phyloP scores from a whole-genome alignment of 116 monocot species.

The Posidonia oceanica region DNA sequence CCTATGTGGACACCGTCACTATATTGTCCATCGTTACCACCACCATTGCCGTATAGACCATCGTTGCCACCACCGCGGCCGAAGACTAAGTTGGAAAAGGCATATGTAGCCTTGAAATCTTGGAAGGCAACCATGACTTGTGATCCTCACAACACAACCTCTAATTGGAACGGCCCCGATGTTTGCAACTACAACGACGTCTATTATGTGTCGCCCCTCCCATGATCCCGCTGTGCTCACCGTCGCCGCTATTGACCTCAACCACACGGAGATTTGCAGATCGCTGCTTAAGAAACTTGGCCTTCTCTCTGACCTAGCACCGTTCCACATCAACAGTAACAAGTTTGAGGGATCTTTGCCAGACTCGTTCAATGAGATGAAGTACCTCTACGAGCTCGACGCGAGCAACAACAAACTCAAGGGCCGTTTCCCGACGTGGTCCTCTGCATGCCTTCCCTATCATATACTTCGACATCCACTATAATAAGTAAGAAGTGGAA shows the following conservation, averaged over 20 bases:
- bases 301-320: constrained; percentile 51
- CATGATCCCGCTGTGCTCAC: constrained; percentile 13
- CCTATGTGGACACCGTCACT: no score
- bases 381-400: constrained; percentile 50
- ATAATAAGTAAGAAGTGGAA: no score
- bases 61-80: no score
- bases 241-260: constrained; percentile 59
- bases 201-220: background rate
- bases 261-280: constrained; percentile 38
- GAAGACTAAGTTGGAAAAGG: background rate
- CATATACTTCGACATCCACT: no score
- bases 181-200: background rate
- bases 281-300: constrained; percentile 41
- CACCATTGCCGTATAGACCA: no score
- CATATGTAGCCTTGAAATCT: background rate
- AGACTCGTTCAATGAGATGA: constrained; percentile 21
- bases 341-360: constrained; percentile 45
- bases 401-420: constrained; percentile 40
- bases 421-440: background rate
- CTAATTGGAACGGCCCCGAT: background rate
- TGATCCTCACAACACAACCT: background rate
- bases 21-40: no score
- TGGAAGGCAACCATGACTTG: background rate
- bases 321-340: constrained; percentile 74
- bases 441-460: no score